These are phyloP conservation scores for Echites panduratus DNA, from an alignment of 257 asterid genomes.

Conservation along the genomic window DNA sequence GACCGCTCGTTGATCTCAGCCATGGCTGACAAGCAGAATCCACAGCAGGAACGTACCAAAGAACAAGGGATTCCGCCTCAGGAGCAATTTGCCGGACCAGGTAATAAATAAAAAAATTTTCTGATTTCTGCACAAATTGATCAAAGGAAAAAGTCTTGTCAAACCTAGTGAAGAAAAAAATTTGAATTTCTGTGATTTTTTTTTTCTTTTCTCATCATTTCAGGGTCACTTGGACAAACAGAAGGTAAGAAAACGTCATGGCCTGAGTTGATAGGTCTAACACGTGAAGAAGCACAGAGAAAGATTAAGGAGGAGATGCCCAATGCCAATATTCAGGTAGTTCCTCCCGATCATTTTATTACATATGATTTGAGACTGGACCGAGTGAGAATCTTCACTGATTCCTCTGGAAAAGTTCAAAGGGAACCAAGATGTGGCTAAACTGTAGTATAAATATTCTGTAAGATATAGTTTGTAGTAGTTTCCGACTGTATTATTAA, in stretches of 20 bases:
- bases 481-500: not conserved
- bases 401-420: conserved; percentile 41
- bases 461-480: not conserved
- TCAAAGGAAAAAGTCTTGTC: not conserved
- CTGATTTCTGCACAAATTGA: not conserved
- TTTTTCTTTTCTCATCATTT: too few species aligned
- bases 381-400: conserved; percentile 46
- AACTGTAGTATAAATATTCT: not conserved
- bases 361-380: conserved; percentile 36
- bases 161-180: not conserved
- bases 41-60: not conserved
- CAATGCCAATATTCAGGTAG: conserved; percentile 12
- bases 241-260: conserved; percentile 29
- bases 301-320: conserved; percentile 42
- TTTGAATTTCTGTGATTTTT: too few species aligned
- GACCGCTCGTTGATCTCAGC: not conserved
- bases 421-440: conserved; percentile 42
- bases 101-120: not conserved
- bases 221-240: conserved; percentile 4
- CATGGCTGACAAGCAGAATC: conserved; percentile 15
- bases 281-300: conserved; percentile 41
- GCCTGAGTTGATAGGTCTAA: conserved; percentile 51
- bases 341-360: conserved; percentile 23
- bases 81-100: conserved; percentile 13
- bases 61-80: not conserved